phyloP scores from a whole-genome alignment of 2,329 filamentous ascomycete genomes.

The Apiospora pterosperma region DNA sequence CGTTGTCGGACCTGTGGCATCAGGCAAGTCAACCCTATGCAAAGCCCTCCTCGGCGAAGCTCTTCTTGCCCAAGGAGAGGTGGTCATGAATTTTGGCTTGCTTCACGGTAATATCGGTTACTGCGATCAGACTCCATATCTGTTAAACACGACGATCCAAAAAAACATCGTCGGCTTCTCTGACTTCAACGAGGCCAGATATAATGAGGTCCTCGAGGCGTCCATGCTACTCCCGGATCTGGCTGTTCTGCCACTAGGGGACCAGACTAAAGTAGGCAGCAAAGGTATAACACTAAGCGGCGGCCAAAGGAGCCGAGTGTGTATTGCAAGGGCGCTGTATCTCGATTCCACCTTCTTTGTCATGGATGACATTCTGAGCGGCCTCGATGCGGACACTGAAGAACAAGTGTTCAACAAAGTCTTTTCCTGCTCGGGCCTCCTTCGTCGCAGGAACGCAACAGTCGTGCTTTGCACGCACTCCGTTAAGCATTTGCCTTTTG shows the following conservation, averaged over 20 bases:
- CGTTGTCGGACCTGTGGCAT: slow-evolving; percentile 39
- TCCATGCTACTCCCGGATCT: slow-evolving; percentile 25
- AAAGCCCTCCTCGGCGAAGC: slow-evolving; percentile 36
- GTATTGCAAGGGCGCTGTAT: slow-evolving; percentile 36
- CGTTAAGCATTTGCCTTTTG: neutral
- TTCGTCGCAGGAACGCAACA: slow-evolving; percentile 13
- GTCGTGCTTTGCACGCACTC: slow-evolving; percentile 2
- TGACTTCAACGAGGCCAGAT: slow-evolving; percentile 22
- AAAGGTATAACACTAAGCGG: slow-evolving; percentile 11
- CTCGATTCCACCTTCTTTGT: slow-evolving; percentile 26
- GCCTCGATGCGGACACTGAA: slow-evolving; percentile 32
- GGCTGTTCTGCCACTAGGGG: slow-evolving; percentile 19
- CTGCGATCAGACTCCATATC: slow-evolving; percentile 42
- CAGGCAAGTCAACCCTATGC: slow-evolving; percentile 42
- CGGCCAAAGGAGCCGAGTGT: slow-evolving; percentile 15
- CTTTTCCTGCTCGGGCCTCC: slow-evolving; percentile 22
- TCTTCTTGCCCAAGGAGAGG: slow-evolving; percentile 20
- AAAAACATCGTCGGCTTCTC: slow-evolving; percentile 34
- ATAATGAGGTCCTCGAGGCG: slow-evolving; percentile 21
- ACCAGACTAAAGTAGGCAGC: slow-evolving; percentile 22
- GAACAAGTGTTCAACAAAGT: slow-evolving; percentile 26
- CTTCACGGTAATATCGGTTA: slow-evolving; percentile 33
- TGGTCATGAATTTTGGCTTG: slow-evolving; percentile 15
- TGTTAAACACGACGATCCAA: slow-evolving; percentile 35
- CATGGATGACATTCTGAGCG: slow-evolving; percentile 36